Evolutionary conservation across 805 yeast genomes (phyloP), one percentile per base, ranked within the genome.

Genomic region (Saturnispora dispora): DNA sequence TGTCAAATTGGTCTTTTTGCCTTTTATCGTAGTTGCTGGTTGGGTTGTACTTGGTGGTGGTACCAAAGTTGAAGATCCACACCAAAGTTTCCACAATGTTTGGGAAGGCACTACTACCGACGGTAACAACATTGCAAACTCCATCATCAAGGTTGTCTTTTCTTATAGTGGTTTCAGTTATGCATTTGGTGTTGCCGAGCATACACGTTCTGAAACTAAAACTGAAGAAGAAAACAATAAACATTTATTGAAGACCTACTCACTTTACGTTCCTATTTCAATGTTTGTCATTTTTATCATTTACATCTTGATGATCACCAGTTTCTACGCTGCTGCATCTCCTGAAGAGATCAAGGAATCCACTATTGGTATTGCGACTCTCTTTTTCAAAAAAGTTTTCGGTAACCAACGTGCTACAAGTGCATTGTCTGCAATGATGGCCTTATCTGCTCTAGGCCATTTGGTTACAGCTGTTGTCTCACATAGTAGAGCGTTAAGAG

Each of bases 1-100:
- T 18, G 82, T 85, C 74, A 87, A 87, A 68, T 70, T 87, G 39
- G 80, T 74, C n/a, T 80, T 87, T 61, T 78, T 87, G 42, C 55
- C 81, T 8, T 77, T 87, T 63, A 84, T 87, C 53, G 72, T 84
- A 9, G 73, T 86, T 41, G 81, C 88, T 42, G 95, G 95, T 15
- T 85, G 89, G 87, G 90, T 84, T 15, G 88, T 88, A 1, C 72
- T 87, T 39, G 88, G 83, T 49, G 91, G 90, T 25, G 82, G 86
- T 49, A 73, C 82, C 48, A 73, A 54, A 42, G 59, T 53, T 20
- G 44, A 50, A 22, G 55, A 58, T 47, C 58, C 57, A 23, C 54
- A 51, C 18, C 47, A 65, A 62, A 48, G 66, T 59, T 58, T 70
- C 67, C 44, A 62, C 43, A 57, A 72, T 67, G 44, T 68, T 58